These are phyloP conservation scores for Phytopythium montanum DNA, from an alignment of 352 stramenopile species.

Conservation along the genomic window DNA sequence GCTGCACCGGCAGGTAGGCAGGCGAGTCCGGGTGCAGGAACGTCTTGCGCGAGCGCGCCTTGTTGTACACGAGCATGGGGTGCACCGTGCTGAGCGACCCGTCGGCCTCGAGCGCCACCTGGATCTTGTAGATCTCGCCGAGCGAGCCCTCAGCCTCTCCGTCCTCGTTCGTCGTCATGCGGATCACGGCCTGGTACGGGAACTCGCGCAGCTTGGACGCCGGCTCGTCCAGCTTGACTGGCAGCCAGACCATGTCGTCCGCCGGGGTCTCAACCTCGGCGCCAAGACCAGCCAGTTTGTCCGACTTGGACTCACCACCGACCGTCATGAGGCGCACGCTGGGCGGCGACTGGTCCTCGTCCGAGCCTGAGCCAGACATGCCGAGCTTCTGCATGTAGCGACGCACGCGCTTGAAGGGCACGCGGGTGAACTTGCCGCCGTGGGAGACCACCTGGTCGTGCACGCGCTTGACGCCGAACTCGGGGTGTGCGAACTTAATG, in stretches of 20 bases:
- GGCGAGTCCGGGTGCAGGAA: conserved; percentile 83
- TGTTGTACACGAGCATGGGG: conserved; percentile 90
- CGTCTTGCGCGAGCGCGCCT: conserved; percentile 79
- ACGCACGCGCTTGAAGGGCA: conserved; percentile 80
- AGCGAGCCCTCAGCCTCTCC: conserved; percentile 65
- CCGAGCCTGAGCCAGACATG: conserved; percentile 25
- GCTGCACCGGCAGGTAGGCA: conserved; percentile 66
- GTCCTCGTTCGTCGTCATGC: conserved; percentile 74
- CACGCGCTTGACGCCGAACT: conserved; percentile 81
- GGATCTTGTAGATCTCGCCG: conserved; percentile 90
- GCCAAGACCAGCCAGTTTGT: conserved; percentile 14
- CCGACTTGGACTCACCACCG: conserved; percentile 69
- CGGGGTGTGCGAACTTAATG: conserved; percentile 83
- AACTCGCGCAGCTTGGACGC: conserved; percentile 73
- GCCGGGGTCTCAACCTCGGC: conserved; percentile 13
- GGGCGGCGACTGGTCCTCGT: conserved; percentile 29
- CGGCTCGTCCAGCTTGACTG: conserved; percentile 81
- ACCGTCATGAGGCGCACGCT: conserved; percentile 82
- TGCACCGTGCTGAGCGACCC: conserved; percentile 61
- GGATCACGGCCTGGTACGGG: conserved; percentile 83
- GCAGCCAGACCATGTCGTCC: conserved; percentile 64
- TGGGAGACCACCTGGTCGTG: conserved; percentile 74
- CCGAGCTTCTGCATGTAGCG: conserved; percentile 86
- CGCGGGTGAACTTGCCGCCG: conserved; percentile 69
- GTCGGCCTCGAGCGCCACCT: conserved; percentile 68